phyloP scores from a whole-genome alignment of 495 filamentous ascomycete species.

The Aspergillus sparsus region DNA sequence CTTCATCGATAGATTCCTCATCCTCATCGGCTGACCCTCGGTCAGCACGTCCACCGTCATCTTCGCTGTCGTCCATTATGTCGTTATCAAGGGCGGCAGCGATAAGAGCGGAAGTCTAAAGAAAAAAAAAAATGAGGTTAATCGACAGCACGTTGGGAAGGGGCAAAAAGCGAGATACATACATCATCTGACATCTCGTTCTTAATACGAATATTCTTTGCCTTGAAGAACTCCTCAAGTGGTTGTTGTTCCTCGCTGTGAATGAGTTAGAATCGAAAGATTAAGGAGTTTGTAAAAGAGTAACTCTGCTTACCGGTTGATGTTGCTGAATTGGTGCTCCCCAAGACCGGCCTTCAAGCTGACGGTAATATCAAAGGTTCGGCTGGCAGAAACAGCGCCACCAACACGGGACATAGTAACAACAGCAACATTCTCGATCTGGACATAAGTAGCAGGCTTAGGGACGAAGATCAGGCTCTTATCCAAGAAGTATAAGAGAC shows the following conservation, averaged over 20 bases:
- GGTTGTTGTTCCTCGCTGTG: conserved; percentile 87
- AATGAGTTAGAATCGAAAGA: conserved; percentile 15
- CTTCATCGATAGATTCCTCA: conserved; percentile 90
- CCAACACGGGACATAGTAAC: conserved; percentile 96
- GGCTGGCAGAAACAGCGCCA: conserved; percentile 87
- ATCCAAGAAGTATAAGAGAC: conserved; percentile 93
- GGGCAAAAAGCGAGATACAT: conserved; percentile 25
- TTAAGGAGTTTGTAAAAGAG: conserved; percentile 7
- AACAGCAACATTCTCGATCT: conserved; percentile 82
- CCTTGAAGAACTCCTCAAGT: conserved; percentile 92
- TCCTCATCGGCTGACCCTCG: conserved; percentile 95
- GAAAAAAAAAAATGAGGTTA: conserved; percentile 7
- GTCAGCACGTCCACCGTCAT: conserved; percentile 62
- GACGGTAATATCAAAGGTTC: conserved; percentile 96
- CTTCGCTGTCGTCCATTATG: conserved; percentile 78
- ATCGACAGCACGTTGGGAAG: conserved; percentile 4
- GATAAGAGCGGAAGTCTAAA: conserved; percentile 59
- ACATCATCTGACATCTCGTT: conserved; percentile 86
- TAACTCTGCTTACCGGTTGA: conserved; percentile 69
- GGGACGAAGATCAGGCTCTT: conserved; percentile 99
- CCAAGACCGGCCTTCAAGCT: conserved; percentile 74
- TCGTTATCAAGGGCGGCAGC: conserved; percentile 78
- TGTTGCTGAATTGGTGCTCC: conserved; percentile 96
- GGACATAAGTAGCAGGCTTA: conserved; percentile 95
- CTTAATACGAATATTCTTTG: conserved; percentile 90